Conservation (phyloP, 306 rosid species). For the Dalbergia cochinchinensis region DNA sequence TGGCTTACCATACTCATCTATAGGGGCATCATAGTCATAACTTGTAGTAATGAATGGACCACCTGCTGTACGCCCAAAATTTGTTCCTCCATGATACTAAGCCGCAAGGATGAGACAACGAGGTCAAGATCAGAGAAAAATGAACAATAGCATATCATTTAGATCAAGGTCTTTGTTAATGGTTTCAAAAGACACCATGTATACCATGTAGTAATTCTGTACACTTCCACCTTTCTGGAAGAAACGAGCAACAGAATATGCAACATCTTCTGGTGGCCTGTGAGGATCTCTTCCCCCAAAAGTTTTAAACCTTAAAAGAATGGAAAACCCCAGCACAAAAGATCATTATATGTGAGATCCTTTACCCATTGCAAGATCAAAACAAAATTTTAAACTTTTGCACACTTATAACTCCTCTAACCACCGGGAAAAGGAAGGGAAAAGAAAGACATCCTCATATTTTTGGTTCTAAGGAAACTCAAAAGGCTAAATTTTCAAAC, state of each 20-base stretch:
- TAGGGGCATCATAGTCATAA: slow-evolving; percentile 96
- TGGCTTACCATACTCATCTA: slow-evolving; percentile 91
- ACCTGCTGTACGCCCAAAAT: slow-evolving; percentile 96
- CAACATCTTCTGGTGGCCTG: slow-evolving; percentile 91
- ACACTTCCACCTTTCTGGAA: slow-evolving; percentile 97
- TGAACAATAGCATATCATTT: slow-evolving; percentile 19
- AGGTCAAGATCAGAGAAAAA: slow-evolving; percentile 39
- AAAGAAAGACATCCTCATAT: slow-evolving; percentile 29
- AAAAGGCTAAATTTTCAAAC: slow-evolving; percentile 17
- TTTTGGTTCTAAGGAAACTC: slow-evolving; percentile 12
- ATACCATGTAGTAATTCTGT: slow-evolving; percentile 97
- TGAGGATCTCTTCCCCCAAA: slow-evolving; percentile 96
- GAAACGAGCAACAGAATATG: slow-evolving; percentile 92
- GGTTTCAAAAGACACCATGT: background rate
- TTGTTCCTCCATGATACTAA: slow-evolving; percentile 97
- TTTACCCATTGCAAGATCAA: slow-evolving; percentile 39
- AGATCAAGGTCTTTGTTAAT: background rate
- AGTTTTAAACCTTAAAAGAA: slow-evolving; percentile 81
- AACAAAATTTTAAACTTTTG: background rate
- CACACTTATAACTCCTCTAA: slow-evolving; percentile 21
- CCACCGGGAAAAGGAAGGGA: slow-evolving; percentile 9
- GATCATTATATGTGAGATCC: slow-evolving; percentile 24
- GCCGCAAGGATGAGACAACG: slow-evolving; percentile 25
- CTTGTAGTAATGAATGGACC: slow-evolving; percentile 98
- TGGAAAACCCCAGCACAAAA: slow-evolving; percentile 36